A percentile compares a stretch with the other conserved stretches of the same genome.
Conservation (phyloP, 495 filamentous ascomycete genomes). For the Trichocladium antarcticum region DNA sequence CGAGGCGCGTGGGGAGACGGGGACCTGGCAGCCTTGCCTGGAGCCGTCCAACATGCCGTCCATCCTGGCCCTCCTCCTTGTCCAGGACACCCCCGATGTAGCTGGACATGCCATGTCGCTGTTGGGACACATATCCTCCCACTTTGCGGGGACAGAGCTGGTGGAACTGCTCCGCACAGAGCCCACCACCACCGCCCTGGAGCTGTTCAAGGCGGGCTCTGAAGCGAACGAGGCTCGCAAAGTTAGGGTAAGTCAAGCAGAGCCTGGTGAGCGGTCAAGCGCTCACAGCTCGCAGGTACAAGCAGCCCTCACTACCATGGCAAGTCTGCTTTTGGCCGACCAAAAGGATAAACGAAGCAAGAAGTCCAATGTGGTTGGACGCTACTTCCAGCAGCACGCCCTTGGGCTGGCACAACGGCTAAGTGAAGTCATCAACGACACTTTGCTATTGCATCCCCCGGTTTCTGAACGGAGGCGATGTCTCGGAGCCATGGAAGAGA, state of each 20-base stretch:
- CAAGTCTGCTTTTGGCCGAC: conserved; percentile 46
- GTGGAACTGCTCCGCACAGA: conserved; percentile 62
- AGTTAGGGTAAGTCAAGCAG: conserved; percentile 27
- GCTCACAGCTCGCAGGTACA: conserved; percentile 36
- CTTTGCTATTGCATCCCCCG: conserved; percentile 35
- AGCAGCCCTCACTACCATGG: conserved; percentile 56
- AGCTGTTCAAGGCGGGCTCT: conserved; percentile 72
- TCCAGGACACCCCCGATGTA: conserved; percentile 55
- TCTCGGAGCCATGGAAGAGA: conserved; percentile 73
- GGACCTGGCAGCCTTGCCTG: conserved; percentile 29
- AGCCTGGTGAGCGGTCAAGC: not conserved
- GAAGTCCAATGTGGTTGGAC: conserved; percentile 51
- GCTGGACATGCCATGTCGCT: conserved; percentile 58
- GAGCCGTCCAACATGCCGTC: conserved; percentile 61
- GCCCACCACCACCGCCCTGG: conserved; percentile 60
- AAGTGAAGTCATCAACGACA: conserved; percentile 69
- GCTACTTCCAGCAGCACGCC: conserved; percentile 77
- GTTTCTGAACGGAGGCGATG: conserved; percentile 61
- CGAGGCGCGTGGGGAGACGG: conserved; percentile 50
- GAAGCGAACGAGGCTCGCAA: conserved; percentile 55
- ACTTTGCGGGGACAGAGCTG: conserved; percentile 54
- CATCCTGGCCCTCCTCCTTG: conserved; percentile 68
- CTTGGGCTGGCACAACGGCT: conserved; percentile 81
- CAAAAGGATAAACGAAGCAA: conserved; percentile 35
- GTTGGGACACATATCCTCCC: conserved; percentile 52